Base-by-base conservation (phyloP, 1,284 basidiomycete genomes). In the Meripilus lineatus region DNA sequence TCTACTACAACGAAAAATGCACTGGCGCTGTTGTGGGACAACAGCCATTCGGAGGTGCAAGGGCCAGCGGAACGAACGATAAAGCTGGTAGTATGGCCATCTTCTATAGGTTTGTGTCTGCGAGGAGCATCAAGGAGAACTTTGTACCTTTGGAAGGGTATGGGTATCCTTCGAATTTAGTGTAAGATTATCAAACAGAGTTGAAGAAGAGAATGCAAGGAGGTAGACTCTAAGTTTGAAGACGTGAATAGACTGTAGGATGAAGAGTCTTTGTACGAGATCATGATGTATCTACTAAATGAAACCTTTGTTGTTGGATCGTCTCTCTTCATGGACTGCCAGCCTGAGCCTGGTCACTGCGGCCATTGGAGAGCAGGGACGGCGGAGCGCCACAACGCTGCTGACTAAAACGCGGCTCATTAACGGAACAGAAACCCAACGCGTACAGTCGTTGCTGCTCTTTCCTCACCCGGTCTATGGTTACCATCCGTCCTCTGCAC, bases 1-100 rank as follows among this genome's bases (percentile, higher is more conserved):
- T 93, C 46, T 96, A 96, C 74, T 91, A 93, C 71, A 95, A 94
- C 68, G 91, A 94, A 59, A 94, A 93, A 63, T 95, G 90, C 68
- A 97, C 95, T 0, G 95, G 95, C 47, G 95, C 95, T 21, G 89
- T 92, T 38, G 91, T 96, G 22, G 92, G 90, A 5, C 93, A 97
- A 65, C 95, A 99, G 67, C 93, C 95, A 5, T 99, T 99, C 63
- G 95, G 95, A 44, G 96, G 95, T 45, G 91, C 84, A 5, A 81
- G 95, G 37, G 91, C 79, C 18, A 92, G 88, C 56, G 95, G 96
- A 23, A 99, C 96, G 51, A 98, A 98, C 72, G 96, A 99, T 70
- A 99, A 98, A 74, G 90, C 93, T 1, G 95, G 95, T 13, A 92
- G 88, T 52, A 84, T 93, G 54, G 81, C 77, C 56, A 89, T 97